Conservation (phyloP, 2,329 filamentous ascomycete genomes). For the Diplocarpon rosae region DNA sequence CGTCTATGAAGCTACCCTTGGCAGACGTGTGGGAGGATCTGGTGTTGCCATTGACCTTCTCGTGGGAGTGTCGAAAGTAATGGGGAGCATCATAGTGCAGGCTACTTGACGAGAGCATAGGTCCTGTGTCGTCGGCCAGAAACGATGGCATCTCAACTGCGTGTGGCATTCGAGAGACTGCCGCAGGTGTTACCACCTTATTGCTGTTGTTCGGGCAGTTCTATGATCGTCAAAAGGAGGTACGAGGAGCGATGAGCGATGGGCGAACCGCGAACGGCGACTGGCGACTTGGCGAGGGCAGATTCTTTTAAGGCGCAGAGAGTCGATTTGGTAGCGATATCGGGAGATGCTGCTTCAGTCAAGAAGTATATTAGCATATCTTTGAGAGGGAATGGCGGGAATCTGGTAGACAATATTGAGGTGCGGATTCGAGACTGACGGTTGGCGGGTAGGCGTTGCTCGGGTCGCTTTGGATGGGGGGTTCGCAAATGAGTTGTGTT, state of each 20-base stretch:
- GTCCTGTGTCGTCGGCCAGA: conserved; percentile 33
- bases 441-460: neutral
- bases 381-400: neutral
- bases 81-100: conserved; percentile 28
- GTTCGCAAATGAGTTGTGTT: conserved; percentile 5
- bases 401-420: neutral
- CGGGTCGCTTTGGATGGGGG: neutral
- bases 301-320: conserved; percentile 6
- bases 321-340: conserved; percentile 1
- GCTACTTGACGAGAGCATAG: conserved; percentile 21
- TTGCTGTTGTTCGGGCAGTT: conserved; percentile 14
- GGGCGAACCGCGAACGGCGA: conserved; percentile 10
- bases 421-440: neutral
- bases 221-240: conserved; percentile 16
- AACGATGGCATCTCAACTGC: conserved; percentile 40
- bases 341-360: conserved; percentile 8
- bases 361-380: conserved; percentile 16
- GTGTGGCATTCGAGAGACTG: conserved; percentile 30
- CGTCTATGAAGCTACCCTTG: conserved; percentile 28
- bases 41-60: conserved; percentile 27
- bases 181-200: conserved; percentile 19
- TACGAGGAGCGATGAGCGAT: conserved; percentile 7
- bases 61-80: conserved; percentile 27
- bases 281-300: conserved; percentile 14
- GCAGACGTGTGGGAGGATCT: conserved; percentile 21